Conservation (phyloP, 345 rosid species). For the Melaleuca quinquenervia region DNA sequence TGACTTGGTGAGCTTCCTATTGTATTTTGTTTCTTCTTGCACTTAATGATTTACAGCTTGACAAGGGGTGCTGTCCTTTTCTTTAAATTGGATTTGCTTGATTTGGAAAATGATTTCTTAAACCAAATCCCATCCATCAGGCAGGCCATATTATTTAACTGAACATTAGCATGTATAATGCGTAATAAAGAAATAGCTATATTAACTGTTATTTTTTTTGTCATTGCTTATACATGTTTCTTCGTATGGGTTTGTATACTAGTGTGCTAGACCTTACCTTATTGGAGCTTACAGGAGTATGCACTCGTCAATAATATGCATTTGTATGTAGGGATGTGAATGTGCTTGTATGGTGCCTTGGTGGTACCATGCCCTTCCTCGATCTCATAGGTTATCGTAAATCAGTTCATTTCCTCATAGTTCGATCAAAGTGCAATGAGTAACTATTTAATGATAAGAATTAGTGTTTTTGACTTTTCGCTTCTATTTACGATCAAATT, state of each 20-base stretch:
- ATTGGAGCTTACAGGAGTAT: background rate
- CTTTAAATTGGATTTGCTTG: background rate
- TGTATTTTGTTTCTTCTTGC: background rate
- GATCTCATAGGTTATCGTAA: background rate
- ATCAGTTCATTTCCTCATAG: background rate
- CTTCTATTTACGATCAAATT: background rate
- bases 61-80: background rate
- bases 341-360: background rate
- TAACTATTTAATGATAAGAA: background rate
- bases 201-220: background rate
- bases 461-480: background rate
- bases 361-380: background rate
- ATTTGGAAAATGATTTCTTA: background rate
- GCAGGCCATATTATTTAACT: background rate
- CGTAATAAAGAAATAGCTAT: background rate
- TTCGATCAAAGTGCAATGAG: background rate
- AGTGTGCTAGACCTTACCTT: background rate
- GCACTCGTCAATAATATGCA: background rate
- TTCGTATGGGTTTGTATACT: background rate
- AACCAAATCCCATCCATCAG: background rate
- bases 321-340: background rate
- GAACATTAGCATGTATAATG: background rate
- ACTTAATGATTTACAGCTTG: background rate
- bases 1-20: slow-evolving; percentile 55
- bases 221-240: background rate